Evolutionary conservation across 2,329 filamentous ascomycete species (phyloP), one percentile per base, ranked within the genome.

Genomic region (Penicillium freii): DNA sequence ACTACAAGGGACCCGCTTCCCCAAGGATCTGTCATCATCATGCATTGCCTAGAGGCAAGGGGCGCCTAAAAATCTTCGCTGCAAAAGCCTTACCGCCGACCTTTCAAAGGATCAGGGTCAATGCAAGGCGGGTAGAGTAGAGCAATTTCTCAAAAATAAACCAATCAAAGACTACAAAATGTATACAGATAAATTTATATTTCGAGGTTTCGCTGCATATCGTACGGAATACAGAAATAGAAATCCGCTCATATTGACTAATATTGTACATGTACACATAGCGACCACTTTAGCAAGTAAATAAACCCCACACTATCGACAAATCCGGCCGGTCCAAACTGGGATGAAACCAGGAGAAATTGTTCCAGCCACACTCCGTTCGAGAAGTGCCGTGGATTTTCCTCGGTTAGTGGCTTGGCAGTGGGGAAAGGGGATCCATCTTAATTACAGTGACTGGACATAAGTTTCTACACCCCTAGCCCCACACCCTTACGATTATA

Each of bases 361-460:
- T n/a, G 40, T 23, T 48, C 49, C 27, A 57, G 52, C 44, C 40
- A 45, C 47, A 53, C 43, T 25, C 31, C 15, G 36, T 51, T 55
- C 23, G 46, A 36, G 39, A 45, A 36, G 39, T 4, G 31, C 7
- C 29, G 49, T 54, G 50, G 43, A 38, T 29, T 51, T 54, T 51
- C 46, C 15, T 33, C 13, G 19, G 45, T 44, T 54, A 62, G 53
- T 19, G 58, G 23, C 62, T 63, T 64, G 62, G 62, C 62, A 39
- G 6, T 11, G 7, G 10, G n/a, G 31, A 36, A 42, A 42, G 21
- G 9, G 47, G 43, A 47, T 40, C 47, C 52, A 49, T 36, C 23
- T 25, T 31, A 9, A 15, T 43, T 34, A 54, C n/a, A n/a, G n/a
- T n/a, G n/a, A n/a, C n/a, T n/a, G n/a, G n/a, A n/a, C n/a, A n/a